Percentiles rank a stretch among this genome's conserved stretches.
These are phyloP conservation scores for Neonectria hederae DNA, from an alignment of 2,329 filamentous ascomycete species.

Conservation along the genomic window DNA sequence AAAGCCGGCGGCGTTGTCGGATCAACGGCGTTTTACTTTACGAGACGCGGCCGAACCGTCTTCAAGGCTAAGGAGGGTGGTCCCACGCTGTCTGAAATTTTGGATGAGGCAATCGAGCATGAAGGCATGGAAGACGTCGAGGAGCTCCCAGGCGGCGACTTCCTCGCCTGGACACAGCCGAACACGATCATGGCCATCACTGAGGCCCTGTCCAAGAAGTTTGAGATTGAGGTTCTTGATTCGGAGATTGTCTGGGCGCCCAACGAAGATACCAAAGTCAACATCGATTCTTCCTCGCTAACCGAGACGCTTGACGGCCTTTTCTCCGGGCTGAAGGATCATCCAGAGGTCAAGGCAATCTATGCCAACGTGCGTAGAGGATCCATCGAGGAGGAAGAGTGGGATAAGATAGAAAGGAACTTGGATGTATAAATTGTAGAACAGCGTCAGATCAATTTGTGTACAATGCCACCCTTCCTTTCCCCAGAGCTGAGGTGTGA, in stretches of 20 bases:
- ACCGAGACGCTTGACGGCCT: conserved; percentile 68
- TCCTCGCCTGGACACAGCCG: conserved; percentile 66
- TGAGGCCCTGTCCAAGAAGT: conserved; percentile 65
- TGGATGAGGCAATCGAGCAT: conserved; percentile 81
- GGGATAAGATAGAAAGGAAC: conserved; percentile 63
- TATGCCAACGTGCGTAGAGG: conserved; percentile 75
- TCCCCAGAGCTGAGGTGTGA: conserved; percentile 30
- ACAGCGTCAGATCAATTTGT: conserved; percentile 30
- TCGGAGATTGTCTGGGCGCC: conserved; percentile 87
- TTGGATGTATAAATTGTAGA: conserved; percentile 56
- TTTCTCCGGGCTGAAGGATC: conserved; percentile 68
- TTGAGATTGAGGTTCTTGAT: conserved; percentile 74
- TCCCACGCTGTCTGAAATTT: conserved; percentile 74
- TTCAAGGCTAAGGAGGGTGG: conserved; percentile 65
- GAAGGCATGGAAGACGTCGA: conserved; percentile 82
- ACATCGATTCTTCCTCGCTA: conserved; percentile 65
- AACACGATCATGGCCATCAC: conserved; percentile 46
- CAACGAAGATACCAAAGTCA: conserved; percentile 80
- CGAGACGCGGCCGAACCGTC: conserved; percentile 78
- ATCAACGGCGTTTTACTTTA: conserved; percentile 85
- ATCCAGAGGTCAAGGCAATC: conserved; percentile 78
- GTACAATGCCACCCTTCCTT: conserved; percentile 29
- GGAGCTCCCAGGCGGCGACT: conserved; percentile 71
- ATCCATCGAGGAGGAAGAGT: conserved; percentile 60
- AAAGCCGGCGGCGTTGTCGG: conserved; percentile 74